phyloP scores from a whole-genome alignment of 2,329 filamentous ascomycete genomes.

The Botrytis galanthina region DNA sequence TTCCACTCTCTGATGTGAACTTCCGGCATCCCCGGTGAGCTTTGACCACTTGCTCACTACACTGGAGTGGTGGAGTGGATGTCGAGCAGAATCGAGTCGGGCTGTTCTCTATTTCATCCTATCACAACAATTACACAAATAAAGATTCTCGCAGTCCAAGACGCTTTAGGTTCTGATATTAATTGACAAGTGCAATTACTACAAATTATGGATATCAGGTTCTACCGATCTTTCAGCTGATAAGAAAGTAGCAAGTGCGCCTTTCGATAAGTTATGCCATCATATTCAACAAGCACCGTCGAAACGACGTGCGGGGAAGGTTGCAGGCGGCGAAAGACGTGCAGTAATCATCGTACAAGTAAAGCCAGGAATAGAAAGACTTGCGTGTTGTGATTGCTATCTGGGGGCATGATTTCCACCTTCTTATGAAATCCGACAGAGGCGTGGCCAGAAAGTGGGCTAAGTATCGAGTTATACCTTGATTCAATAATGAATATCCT shows the following conservation, averaged over 20 bases:
- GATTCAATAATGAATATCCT: not conserved
- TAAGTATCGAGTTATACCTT: not conserved
- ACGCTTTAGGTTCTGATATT: not conserved
- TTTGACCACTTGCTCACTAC: not conserved
- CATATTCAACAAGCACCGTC: not conserved
- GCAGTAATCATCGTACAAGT: not conserved
- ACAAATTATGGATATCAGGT: not conserved
- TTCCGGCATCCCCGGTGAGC: constrained; percentile 3
- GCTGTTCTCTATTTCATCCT: not conserved
- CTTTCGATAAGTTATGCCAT: not conserved
- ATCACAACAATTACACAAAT: not conserved
- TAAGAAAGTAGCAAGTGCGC: not conserved
- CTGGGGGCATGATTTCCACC: not conserved
- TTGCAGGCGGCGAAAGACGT: not conserved
- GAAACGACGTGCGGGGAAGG: not conserved
- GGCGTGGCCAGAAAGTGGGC: not conserved
- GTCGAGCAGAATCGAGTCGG: not conserved
- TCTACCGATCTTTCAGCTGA: not conserved
- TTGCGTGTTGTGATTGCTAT: not conserved
- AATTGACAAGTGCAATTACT: not conserved
- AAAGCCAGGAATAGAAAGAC: not conserved
- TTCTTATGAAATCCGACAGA: not conserved
- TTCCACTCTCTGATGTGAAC: not conserved
- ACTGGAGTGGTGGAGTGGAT: too few relatives aligned
- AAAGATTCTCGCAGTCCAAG: not conserved